phyloP scores from a whole-genome alignment of 2,329 filamentous ascomycete genomes.

The Bipolaris cookei region DNA sequence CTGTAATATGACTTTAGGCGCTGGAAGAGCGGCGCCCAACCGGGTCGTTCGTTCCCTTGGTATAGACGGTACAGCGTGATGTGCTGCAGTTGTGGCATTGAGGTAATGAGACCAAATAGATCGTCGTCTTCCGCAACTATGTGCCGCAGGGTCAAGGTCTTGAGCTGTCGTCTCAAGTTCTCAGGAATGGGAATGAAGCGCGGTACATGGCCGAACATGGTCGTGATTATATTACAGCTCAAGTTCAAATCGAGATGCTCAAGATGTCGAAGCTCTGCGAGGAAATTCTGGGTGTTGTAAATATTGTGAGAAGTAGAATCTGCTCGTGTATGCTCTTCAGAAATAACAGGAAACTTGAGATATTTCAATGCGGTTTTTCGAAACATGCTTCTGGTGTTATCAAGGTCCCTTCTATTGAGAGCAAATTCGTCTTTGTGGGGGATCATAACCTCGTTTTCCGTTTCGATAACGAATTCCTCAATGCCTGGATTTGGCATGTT shows the following conservation, averaged over 20 bases:
- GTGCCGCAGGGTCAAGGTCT: slow-evolving; percentile 5
- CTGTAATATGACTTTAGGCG: slow-evolving; percentile 3
- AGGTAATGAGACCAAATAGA: neutral
- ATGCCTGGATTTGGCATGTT: slow-evolving; percentile 33
- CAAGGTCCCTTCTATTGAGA: slow-evolving; percentile 6
- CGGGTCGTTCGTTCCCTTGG: neutral
- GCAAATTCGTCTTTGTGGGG: slow-evolving; percentile 13
- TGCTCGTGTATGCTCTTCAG: neutral
- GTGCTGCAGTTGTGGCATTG: neutral
- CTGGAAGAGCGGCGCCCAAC: neutral
- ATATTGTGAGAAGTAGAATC: neutral
- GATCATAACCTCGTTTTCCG: slow-evolving; percentile 14
- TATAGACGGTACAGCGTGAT: slow-evolving; percentile 4
- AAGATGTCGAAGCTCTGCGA: slow-evolving; percentile 11
- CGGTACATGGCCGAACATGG: neutral
- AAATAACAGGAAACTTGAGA: slow-evolving; percentile 15
- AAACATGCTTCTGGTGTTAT: slow-evolving; percentile 17
- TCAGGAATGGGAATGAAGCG: slow-evolving; percentile 7
- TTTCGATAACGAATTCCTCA: slow-evolving; percentile 48
- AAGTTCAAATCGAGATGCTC: slow-evolving; percentile 22
- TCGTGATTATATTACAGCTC: neutral
- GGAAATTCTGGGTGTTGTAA: neutral
- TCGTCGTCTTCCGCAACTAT: neutral
- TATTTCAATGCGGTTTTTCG: slow-evolving; percentile 11
- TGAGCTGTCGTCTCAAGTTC: neutral